Percentiles rank a stretch among this genome's conserved stretches.
phyloP scores from a whole-genome alignment of 2,329 filamentous ascomycete species.

The Aspergillus fumigatiaffinis region DNA sequence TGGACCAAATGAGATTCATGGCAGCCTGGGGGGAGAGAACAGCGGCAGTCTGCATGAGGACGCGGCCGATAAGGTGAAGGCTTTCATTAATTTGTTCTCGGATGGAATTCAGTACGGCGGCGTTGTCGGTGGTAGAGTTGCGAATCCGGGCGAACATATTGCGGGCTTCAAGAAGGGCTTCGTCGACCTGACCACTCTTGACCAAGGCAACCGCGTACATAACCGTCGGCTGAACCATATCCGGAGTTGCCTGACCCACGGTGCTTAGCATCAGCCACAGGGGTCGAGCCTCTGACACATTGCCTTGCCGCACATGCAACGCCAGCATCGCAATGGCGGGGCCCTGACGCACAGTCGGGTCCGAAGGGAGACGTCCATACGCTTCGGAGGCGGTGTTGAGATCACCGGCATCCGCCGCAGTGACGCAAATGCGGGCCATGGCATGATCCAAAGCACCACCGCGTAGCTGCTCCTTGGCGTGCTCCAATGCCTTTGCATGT shows the following conservation, averaged over 20 bases:
- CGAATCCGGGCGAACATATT: slow-evolving; percentile 84
- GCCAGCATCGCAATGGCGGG: slow-evolving; percentile 80
- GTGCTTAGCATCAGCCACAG: slow-evolving; percentile 73
- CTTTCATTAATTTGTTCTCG: slow-evolving; percentile 84
- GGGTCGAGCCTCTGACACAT: slow-evolving; percentile 70
- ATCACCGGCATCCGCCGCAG: slow-evolving; percentile 76
- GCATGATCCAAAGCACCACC: slow-evolving; percentile 56
- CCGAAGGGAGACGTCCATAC: slow-evolving; percentile 56
- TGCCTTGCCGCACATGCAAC: slow-evolving; percentile 76
- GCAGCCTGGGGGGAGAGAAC: slow-evolving; percentile 52
- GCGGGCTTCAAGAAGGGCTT: slow-evolving; percentile 73
- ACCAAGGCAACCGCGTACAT: slow-evolving; percentile 91
- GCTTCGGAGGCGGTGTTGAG: slow-evolving; percentile 64
- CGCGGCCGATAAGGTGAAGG: slow-evolving; percentile 63
- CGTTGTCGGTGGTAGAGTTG: slow-evolving; percentile 51
- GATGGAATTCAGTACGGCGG: slow-evolving; percentile 51
- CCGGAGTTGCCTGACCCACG: slow-evolving; percentile 54
- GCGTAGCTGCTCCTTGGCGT: slow-evolving; percentile 62
- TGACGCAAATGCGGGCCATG: slow-evolving; percentile 69
- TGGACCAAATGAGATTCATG: slow-evolving; percentile 59
- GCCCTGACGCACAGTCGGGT: slow-evolving; percentile 48
- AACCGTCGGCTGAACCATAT: slow-evolving; percentile 79
- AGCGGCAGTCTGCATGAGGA: slow-evolving; percentile 52
- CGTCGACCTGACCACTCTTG: slow-evolving; percentile 76
- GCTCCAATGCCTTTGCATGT: slow-evolving; percentile 68